These are phyloP conservation scores for Fusarium sp. DNA, from an alignment of 2,329 filamentous ascomycete genomes.

Conservation along the genomic window DNA sequence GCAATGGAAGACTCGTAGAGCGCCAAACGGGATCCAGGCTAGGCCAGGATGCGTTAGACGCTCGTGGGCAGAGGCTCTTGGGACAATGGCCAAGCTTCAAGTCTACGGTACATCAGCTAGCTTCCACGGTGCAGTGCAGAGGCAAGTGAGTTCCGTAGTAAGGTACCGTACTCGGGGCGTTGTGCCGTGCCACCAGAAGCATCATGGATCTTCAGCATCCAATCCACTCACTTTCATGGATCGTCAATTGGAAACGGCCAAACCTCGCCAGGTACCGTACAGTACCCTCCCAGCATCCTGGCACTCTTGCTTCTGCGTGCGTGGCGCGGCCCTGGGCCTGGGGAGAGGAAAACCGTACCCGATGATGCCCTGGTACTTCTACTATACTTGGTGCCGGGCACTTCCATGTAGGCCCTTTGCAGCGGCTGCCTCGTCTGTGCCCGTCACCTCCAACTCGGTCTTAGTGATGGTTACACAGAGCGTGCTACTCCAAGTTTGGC, in stretches of 20 bases:
- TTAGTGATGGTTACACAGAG: slow-evolving; percentile 40
- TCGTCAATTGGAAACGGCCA: slow-evolving; percentile 21
- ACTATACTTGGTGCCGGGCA: not conserved
- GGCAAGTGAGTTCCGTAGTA: no score
- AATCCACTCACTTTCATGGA: slow-evolving; percentile 18
- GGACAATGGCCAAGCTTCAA: slow-evolving; percentile 5
- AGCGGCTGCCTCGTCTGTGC: slow-evolving; percentile 33
- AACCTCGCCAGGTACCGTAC: slow-evolving; percentile 12
- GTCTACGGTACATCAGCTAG: slow-evolving; percentile 20
- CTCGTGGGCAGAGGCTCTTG: slow-evolving; percentile 23
- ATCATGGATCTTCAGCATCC: slow-evolving; percentile 25
- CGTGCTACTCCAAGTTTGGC: slow-evolving; percentile 40
- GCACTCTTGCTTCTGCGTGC: not conserved
- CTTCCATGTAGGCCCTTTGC: slow-evolving; percentile 5
- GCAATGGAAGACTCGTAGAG: slow-evolving; percentile 9
- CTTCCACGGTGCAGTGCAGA: not conserved
- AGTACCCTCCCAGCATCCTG: slow-evolving; percentile 1
- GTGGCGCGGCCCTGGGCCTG: slow-evolving; percentile 10
- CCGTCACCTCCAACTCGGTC: slow-evolving; percentile 16
- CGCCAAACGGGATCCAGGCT: slow-evolving; percentile 6
- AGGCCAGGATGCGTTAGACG: slow-evolving; percentile 19
- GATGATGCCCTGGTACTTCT: not conserved
- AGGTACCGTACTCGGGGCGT: not conserved
- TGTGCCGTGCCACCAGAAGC: slow-evolving; percentile 11
- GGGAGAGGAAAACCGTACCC: slow-evolving; percentile 20